These are phyloP conservation scores for Lavandula angustifolia DNA, from an alignment of 257 asterid species.

Conservation along the genomic window DNA sequence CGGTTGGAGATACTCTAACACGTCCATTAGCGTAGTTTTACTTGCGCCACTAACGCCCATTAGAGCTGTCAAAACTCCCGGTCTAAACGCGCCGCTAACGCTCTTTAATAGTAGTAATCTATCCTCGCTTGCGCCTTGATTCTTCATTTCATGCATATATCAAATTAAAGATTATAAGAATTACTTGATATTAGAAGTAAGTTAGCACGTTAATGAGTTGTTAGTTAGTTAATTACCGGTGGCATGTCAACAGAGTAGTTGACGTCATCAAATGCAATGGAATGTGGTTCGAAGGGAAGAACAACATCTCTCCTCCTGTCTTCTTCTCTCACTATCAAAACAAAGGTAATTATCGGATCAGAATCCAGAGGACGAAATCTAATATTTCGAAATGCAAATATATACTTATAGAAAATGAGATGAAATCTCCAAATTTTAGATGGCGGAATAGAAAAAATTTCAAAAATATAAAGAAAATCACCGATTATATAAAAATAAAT, in stretches of 20 bases:
- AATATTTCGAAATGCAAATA: too few species aligned
- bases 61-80: constrained; percentile 66
- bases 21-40: constrained; percentile 74
- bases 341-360: not conserved
- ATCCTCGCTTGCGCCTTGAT: constrained; percentile 47
- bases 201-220: too few species aligned
- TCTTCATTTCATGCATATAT: constrained; percentile 42
- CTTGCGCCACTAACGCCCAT: constrained; percentile 84
- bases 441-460: too few species aligned
- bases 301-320: constrained; percentile 31
- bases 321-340: constrained; percentile 16
- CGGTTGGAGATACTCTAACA: too few species aligned
- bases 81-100: constrained; percentile 66
- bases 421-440: too few species aligned
- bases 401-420: too few species aligned
- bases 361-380: too few species aligned
- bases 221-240: constrained; percentile 42
- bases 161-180: not conserved
- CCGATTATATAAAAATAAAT: too few species aligned
- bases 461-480: too few species aligned
- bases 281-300: constrained; percentile 62
- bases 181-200: not conserved
- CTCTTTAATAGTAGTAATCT: constrained; percentile 52
- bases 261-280: constrained; percentile 46
- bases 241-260: constrained; percentile 69